Evolutionary conservation across 2,329 filamentous ascomycete species (phyloP), one percentile per base, ranked within the genome.

Genomic region (Epichloe sibirici): DNA sequence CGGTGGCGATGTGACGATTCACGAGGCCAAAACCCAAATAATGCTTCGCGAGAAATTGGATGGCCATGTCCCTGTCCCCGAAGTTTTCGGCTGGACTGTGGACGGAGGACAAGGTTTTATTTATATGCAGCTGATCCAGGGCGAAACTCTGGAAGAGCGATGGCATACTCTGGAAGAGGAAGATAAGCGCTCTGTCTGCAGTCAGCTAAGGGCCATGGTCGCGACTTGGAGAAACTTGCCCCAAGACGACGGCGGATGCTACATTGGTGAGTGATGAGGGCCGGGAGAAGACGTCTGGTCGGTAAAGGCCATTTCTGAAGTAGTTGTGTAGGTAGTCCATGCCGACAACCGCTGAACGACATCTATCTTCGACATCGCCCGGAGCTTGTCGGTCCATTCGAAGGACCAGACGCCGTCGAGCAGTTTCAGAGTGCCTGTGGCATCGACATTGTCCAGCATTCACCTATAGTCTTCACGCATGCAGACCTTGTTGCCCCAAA

Each of bases 11-110:
- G 56, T 63, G 13, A 66, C 61, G n/a, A 34, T 61, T 40, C 49
- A 53, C 28, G 67, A 68, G 51, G 61, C 60, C 21, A 43, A 62
- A 46, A 61, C 64, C 17, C 64, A 68, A 56, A 52, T 53, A 3
- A 58, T 60, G 55, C 44, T 68, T 49, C 52, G 55, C 42, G 55
- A 65, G 51, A 52, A 54, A 17, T 49, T 68, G 15, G 31, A 57
- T 51, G 63, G 53, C 44, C 54, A 45, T 17, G 57, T 63, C 1
- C 57, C 58, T 4, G 47, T 61, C 6, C 58, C 61, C 4, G 60
- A 63, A 45, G 70, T 83, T 70, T 64, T 60, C 34, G 59, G 55
- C 8, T 63, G 58, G 59, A 40, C 31, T 40, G 55, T 54, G 48
- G 53, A 59, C 37, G 51, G 46, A 23, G 47, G 45, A 3, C 39